Base-by-base conservation (phyloP, 345 rosid genomes). In the Gossypium stocksii region DNA sequence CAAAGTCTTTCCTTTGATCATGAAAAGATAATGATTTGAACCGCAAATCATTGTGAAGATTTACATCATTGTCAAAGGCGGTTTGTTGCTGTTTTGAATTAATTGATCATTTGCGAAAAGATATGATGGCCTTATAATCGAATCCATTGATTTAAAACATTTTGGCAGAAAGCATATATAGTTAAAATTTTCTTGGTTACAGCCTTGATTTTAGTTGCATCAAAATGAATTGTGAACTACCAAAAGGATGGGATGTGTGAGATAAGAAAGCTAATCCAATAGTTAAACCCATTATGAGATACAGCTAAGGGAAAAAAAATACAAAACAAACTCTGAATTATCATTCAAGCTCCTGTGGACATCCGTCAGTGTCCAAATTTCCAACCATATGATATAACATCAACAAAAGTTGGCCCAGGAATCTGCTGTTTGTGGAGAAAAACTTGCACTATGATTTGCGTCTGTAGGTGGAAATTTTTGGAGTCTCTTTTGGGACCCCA, bases 251-350 rank as follows among this genome's bases (percentile, higher is more conserved):
- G 63, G 43, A 61, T 25, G 44, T 68, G 46, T 27, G 7, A 14
- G 67, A 65, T 23, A 60, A 75, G 71, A 62, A 56, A 49, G 51
- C 25, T 57, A 74, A 64, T 38, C n/a, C 43, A 65, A 49, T 14
- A 69, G 49, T 64, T 43, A 44, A 48, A 45, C 27, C 6, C 64
- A 57, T 66, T 44, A 79, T 84, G 84, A 81, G 76, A 77, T 79
- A 79, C 87, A 84, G 83, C 83, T 81, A 81, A 81, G 81, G 65
- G 1, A n/a, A 66, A 56, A 67, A 56, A 57, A 63, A 56, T 2
- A 29, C 34, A 29, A 4, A 29, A 29, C 38, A 29, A 34, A 34
- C 38, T 34, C 38, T 4, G 38, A 34, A 34, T 34, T 34, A 34
- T 68, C 78, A 53, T 64, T 45, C 49, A 45, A 11, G 13, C 23